Evolutionary conservation across 257 asterid genomes (phyloP).

Genomic region (Forsythia suspensa): DNA sequence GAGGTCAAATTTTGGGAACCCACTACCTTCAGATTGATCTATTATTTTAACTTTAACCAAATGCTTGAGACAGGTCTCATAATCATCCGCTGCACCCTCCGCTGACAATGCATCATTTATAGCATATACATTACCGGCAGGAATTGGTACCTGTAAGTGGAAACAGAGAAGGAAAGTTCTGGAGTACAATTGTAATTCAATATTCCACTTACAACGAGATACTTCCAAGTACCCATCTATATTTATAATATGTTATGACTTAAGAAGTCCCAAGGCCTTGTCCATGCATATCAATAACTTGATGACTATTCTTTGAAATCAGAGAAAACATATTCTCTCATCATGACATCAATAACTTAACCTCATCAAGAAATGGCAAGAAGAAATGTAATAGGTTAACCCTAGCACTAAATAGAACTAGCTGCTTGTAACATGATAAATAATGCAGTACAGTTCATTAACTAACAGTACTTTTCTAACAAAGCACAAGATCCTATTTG

Average conservation of each 20-base stretch:
- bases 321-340: not conserved
- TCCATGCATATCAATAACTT: not conserved
- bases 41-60: conserved; percentile 53
- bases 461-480: not conserved
- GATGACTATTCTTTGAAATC: not conserved
- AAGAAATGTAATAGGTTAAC: not conserved
- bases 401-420: not conserved
- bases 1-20: conserved; percentile 88
- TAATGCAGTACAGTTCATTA: not conserved
- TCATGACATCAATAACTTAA: not conserved
- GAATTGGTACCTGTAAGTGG: conserved; percentile 70
- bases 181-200: not conserved
- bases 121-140: conserved; percentile 75
- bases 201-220: not conserved
- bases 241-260: not conserved
- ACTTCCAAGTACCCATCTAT: not conserved
- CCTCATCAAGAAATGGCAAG: not conserved
- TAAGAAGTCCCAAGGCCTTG: not conserved
- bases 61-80: conserved; percentile 77
- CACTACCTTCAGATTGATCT: conserved; percentile 44
- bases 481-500: not conserved
- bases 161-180: not conserved
- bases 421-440: not conserved
- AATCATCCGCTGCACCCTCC: conserved; percentile 93
- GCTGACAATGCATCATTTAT: conserved; percentile 84